Evolutionary conservation across 2,329 filamentous ascomycete species (phyloP), one percentile per base, ranked within the genome.

Genomic region (Neonectria coccinea): DNA sequence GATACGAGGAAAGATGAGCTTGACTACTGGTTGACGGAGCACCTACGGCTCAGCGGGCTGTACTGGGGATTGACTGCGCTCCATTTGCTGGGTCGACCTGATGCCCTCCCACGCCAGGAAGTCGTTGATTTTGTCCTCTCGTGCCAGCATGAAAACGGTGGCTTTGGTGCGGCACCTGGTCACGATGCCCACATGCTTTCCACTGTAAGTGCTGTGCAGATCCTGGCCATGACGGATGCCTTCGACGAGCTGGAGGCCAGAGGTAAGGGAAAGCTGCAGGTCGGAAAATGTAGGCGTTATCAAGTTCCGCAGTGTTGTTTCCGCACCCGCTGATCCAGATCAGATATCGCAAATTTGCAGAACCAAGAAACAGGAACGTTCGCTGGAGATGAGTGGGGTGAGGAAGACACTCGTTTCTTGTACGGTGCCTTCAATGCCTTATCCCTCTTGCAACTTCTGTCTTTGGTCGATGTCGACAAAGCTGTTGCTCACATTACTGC

Each of bases 1-100:
- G 94, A 99, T 80, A 94, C 91, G 70, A 91, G 92, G 77, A 94
- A 92, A 82, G 94, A 98, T 84, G 93, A 97, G 80, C 90, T 97
- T 73, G 94, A 97, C 79, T 99, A 98, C 83, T 97, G 95, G 92
- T 85, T 98, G 77, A 99, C 96, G 14, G 95, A 99, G 80, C 96
- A 99, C 78, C 86, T 99, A 70, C 93, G 96, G 66, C 87, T 99
- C 62, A 97, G 96, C 78, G 96, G 96, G 48, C 88, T 99, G 52
- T 99, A 99, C 80, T 99, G 96, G 96, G 96, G 96, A 14, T 82
- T 99, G 62, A 96, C 91, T 7, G 91, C 95, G 7, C 86, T 98
- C 44, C 92, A 97, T 82, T 86, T 98, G 29, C 88, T 99, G 64
- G 88, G 90, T 53, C 90, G 87, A 60, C 93, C 94, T 1, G 89